A percentile compares a stretch with the other conserved stretches of the same genome.
phyloP scores from a whole-genome alignment of 805 yeast species.

The Zygoascus tannicola region DNA sequence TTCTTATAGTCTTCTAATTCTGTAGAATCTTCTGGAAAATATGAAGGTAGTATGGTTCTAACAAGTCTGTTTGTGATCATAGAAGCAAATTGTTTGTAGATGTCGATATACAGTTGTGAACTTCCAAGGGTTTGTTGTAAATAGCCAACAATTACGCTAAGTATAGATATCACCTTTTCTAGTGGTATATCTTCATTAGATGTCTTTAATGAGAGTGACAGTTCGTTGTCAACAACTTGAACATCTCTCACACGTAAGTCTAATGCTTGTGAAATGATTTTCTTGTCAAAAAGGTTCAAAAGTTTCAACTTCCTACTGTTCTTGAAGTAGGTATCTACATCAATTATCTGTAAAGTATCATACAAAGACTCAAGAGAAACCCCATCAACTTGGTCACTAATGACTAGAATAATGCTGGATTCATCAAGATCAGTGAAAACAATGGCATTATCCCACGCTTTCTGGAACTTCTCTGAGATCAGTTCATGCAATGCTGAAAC shows the following conservation, averaged over 20 bases:
- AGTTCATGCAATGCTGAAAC: neutral
- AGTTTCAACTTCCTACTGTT: conserved; percentile 9
- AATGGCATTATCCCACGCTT: conserved; percentile 11
- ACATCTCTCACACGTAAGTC: neutral
- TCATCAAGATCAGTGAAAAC: conserved; percentile 2
- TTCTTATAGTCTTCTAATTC: conserved; percentile 11
- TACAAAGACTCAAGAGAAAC: conserved; percentile 9
- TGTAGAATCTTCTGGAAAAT: conserved; percentile 15
- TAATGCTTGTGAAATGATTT: neutral
- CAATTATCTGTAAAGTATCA: conserved; percentile 12
- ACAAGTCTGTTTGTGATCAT: conserved; percentile 5
- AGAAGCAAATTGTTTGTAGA: conserved; percentile 13
- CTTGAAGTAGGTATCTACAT: conserved; percentile 1
- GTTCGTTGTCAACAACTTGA: neutral
- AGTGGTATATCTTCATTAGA: neutral
- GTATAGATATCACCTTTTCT: conserved; percentile 5
- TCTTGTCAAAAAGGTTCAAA: conserved; percentile 9
- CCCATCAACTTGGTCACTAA: conserved; percentile 5
- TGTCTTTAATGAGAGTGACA: neutral
- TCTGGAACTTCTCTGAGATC: conserved; percentile 5
- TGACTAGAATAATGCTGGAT: conserved; percentile 2
- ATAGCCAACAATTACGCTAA: conserved; percentile 8
- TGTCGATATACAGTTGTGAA: conserved; percentile 3
- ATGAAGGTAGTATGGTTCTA: conserved; percentile 10
- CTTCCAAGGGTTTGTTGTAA: conserved; percentile 9